A percentile compares a stretch with the other conserved stretches of the same genome.
phyloP scores from a whole-genome alignment of 1,284 basidiomycete genomes.

The Tremellales sp. region DNA sequence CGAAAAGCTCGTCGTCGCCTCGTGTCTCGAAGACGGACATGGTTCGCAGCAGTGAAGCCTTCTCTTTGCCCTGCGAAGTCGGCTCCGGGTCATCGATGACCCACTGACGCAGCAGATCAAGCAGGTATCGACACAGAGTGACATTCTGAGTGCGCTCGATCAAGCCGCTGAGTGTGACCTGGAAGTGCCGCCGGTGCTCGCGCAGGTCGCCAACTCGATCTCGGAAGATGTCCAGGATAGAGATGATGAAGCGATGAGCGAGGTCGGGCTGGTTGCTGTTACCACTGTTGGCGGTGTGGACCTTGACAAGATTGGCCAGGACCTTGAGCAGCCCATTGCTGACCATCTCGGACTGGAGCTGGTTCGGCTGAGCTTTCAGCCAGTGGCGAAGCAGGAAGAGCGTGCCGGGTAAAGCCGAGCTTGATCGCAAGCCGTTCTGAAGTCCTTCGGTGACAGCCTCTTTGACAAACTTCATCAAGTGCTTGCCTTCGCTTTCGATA shows the following conservation, averaged over 20 bases:
- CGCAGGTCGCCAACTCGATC: slow-evolving; percentile 53
- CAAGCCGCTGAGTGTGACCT: slow-evolving; percentile 69
- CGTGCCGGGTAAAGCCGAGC: slow-evolving; percentile 62
- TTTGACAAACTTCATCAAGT: slow-evolving; percentile 76
- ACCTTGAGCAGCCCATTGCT: slow-evolving; percentile 73
- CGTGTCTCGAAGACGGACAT: slow-evolving; percentile 86
- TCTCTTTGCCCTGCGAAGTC: slow-evolving; percentile 88
- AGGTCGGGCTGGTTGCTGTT: slow-evolving; percentile 40
- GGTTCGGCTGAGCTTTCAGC: slow-evolving; percentile 73
- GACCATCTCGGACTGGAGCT: slow-evolving; percentile 71
- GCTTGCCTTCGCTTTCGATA: slow-evolving; percentile 58
- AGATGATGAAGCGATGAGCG: slow-evolving; percentile 51
- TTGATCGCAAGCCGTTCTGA: slow-evolving; percentile 31
- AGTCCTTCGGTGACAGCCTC: slow-evolving; percentile 71
- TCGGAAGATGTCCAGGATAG: slow-evolving; percentile 54
- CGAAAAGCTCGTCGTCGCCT: slow-evolving; percentile 66
- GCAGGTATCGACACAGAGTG: slow-evolving; percentile 75
- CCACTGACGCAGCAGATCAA: slow-evolving; percentile 87
- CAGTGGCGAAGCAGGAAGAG: slow-evolving; percentile 85
- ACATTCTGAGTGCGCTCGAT: slow-evolving; percentile 89
- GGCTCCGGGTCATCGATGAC: slow-evolving; percentile 71
- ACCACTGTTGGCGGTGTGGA: slow-evolving; percentile 69
- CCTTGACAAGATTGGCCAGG: slow-evolving; percentile 80
- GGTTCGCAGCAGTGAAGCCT: slow-evolving; percentile 81
- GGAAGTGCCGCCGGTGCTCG: slow-evolving; percentile 61